Percentiles rank a stretch among this genome's conserved stretches.
Evolutionary conservation across 1,139 yeast species (phyloP).

Genomic region (Blastobotrys indianensis): DNA sequence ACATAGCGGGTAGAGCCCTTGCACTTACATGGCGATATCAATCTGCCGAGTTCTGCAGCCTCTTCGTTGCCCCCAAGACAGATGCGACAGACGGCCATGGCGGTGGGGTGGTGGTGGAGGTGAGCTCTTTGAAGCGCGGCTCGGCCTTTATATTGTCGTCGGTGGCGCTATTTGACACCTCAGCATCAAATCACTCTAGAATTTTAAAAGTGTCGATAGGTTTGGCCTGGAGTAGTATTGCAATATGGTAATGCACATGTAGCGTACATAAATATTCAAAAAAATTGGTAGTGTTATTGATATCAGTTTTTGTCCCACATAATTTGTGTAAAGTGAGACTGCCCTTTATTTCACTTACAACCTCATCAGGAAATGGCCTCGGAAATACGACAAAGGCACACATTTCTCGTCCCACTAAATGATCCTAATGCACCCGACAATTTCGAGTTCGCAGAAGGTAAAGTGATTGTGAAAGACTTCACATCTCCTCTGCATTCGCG

Average conservation of each 20-base stretch:
- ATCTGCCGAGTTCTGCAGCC: conserved; percentile 9
- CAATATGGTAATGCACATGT: too few species aligned
- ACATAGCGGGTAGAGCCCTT: conserved; percentile 12
- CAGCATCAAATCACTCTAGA: too few species aligned
- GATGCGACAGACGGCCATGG: conserved; percentile 8
- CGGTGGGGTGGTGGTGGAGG: too few species aligned
- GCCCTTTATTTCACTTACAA: background rate
- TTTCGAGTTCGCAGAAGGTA: conserved; percentile 14
- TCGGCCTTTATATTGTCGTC: too few species aligned
- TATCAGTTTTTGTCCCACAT: too few species aligned
- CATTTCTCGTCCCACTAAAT: conserved; percentile 23
- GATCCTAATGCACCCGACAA: conserved; percentile 15
- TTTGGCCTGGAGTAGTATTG: too few species aligned
- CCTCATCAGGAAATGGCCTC: background rate
- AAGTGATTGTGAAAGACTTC: conserved; percentile 14
- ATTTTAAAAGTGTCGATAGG: too few species aligned
- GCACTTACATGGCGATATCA: conserved; percentile 15
- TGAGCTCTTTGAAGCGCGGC: too few species aligned
- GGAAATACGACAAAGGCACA: conserved; percentile 22
- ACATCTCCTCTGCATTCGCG: conserved; percentile 24
- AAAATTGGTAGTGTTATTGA: too few species aligned
- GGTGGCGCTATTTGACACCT: too few species aligned
- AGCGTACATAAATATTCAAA: too few species aligned
- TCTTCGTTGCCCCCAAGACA: conserved; percentile 12
- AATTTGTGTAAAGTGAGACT: background rate